Evolutionary conservation across 2,329 filamentous ascomycete genomes (phyloP).

Genomic region (Elsinoe batatas): DNA sequence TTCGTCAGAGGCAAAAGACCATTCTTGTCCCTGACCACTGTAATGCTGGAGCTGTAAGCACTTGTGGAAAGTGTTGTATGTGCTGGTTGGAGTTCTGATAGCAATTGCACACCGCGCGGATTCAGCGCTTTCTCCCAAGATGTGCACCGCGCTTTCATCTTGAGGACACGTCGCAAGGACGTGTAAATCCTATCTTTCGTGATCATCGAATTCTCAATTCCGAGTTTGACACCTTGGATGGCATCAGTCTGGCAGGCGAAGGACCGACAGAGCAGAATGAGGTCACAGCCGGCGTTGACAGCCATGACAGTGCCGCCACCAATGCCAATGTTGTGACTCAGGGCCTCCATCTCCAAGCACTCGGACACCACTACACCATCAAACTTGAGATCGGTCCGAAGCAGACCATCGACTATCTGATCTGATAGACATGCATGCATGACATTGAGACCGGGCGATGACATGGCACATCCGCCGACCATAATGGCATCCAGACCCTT

Average conservation of each 20-base stretch:
- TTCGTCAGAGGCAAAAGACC: conserved; percentile 72
- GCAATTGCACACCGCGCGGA: conserved; percentile 64
- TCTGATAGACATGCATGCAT: conserved; percentile 92
- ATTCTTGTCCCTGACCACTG: conserved; percentile 82
- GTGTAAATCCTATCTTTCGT: conserved; percentile 68
- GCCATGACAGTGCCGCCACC: conserved; percentile 96
- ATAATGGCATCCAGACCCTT: conserved; percentile 90
- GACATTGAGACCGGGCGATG: conserved; percentile 82
- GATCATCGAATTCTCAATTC: conserved; percentile 84
- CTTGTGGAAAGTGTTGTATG: conserved; percentile 73
- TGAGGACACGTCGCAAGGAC: conserved; percentile 67
- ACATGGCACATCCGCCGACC: conserved; percentile 87
- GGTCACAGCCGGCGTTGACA: conserved; percentile 87
- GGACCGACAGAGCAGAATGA: conserved; percentile 78
- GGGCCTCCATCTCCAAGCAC: conserved; percentile 90
- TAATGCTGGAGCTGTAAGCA: conserved; percentile 88
- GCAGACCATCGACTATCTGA: conserved; percentile 80
- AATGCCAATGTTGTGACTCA: conserved; percentile 93
- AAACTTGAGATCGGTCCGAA: conserved; percentile 83
- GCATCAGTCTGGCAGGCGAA: conserved; percentile 86
- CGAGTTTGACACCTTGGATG: conserved; percentile 78
- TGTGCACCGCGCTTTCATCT: conserved; percentile 74
- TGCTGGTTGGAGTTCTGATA: conserved; percentile 71
- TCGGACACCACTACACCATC: conserved; percentile 89
- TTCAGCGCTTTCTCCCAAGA: conserved; percentile 89